Evolutionary conservation across 2,329 filamentous ascomycete species (phyloP).

Genomic region (Cytospora leucostoma): DNA sequence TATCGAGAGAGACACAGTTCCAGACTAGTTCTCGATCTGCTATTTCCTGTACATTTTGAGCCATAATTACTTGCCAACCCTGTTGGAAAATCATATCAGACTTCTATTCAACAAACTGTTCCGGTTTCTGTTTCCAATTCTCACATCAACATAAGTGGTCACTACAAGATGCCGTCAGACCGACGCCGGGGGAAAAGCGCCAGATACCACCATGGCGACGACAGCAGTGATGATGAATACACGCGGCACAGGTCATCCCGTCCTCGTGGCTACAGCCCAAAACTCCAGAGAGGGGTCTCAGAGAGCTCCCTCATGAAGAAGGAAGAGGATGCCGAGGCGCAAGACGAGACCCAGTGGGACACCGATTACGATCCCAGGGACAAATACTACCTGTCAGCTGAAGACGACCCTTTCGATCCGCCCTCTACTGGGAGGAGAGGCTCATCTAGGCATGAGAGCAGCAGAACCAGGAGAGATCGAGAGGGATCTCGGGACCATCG

Average conservation of each 20-base stretch:
- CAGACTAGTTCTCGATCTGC: neutral
- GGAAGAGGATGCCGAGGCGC: slow-evolving; percentile 6
- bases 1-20: neutral
- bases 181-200: slow-evolving; percentile 15
- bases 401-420: slow-evolving; percentile 22
- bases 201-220: slow-evolving; percentile 14
- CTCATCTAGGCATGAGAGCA: neutral
- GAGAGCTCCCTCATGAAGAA: slow-evolving; percentile 22
- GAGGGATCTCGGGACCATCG: slow-evolving; percentile 12
- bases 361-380: slow-evolving; percentile 30
- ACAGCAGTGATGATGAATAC: slow-evolving; percentile 21
- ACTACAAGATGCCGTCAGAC: slow-evolving; percentile 19
- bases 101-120: neutral
- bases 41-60: neutral
- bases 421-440: slow-evolving; percentile 2
- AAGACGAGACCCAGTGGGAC: slow-evolving; percentile 20
- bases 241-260: slow-evolving; percentile 11
- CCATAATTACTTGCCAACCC: neutral
- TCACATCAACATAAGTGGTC: neutral
- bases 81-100: neutral
- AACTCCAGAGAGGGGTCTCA: slow-evolving; percentile 13
- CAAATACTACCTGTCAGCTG: slow-evolving; percentile 30
- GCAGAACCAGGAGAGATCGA: neutral
- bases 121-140: neutral
- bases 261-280: slow-evolving; percentile 14